Evolutionary conservation across 2,329 filamentous ascomycete genomes (phyloP).

Genomic region (Colletotrichum sp.): DNA sequence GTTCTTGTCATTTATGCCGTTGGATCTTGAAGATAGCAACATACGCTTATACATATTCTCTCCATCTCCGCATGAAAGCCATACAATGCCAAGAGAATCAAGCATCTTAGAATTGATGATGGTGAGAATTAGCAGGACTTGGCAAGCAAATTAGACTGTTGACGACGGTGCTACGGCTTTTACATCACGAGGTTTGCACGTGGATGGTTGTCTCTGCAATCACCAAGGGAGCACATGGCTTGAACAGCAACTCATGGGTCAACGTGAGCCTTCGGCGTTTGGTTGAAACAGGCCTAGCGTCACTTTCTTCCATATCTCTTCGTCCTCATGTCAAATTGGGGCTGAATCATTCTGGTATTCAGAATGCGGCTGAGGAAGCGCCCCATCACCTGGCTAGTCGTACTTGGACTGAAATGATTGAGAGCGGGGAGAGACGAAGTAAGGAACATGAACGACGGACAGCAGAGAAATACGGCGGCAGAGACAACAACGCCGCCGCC

Average conservation of each 20-base stretch:
- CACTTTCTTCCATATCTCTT: neutral
- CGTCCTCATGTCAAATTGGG: neutral
- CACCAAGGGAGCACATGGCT: neutral
- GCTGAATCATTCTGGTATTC: neutral
- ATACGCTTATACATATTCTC: neutral
- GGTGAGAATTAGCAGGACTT: accelerated
- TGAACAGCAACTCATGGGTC: neutral
- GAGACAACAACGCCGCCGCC: too few species aligned
- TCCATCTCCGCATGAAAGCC: neutral
- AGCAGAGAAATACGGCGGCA: too few species aligned
- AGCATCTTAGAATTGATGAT: accelerated
- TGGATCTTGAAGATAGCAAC: neutral
- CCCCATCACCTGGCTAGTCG: neutral
- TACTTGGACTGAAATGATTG: too few species aligned
- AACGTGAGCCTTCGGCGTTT: neutral
- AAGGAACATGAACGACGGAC: too few species aligned
- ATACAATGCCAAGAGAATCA: neutral
- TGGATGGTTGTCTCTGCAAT: neutral
- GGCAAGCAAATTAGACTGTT: neutral
- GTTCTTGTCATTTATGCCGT: neutral
- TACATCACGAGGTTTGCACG: neutral
- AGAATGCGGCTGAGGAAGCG: neutral
- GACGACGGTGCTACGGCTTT: neutral
- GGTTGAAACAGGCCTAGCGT: neutral
- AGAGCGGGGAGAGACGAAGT: too few species aligned